phyloP scores from a whole-genome alignment of 2,329 filamentous ascomycete species.

The Hypoxylon sp. region DNA sequence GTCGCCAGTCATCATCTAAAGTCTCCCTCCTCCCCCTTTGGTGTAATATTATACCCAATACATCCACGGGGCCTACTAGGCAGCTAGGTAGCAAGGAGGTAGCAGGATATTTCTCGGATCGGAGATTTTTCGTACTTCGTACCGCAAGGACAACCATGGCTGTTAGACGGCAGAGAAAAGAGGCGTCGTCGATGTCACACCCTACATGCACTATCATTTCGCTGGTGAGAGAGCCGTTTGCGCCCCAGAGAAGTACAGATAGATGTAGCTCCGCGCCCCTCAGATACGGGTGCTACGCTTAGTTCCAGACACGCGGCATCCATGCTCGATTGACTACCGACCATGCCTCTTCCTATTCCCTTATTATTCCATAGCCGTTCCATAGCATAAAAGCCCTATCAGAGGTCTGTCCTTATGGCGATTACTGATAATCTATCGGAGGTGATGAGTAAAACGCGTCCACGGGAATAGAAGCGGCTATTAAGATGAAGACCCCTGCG shows the following conservation, averaged over 20 bases:
- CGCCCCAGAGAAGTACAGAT: background rate
- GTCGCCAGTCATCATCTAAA: constrained; percentile 12
- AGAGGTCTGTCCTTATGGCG: background rate
- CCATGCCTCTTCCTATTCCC: background rate
- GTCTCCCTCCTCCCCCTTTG: constrained; percentile 15
- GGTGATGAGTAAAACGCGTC: constrained; percentile 6
- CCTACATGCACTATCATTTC: background rate
- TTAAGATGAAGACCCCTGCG: constrained; percentile 23
- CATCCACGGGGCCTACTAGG: background rate
- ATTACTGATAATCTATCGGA: constrained; percentile 14
- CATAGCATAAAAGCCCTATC: constrained; percentile 8
- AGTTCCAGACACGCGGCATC: constrained; percentile 4
- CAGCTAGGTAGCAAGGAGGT: background rate
- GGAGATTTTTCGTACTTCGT: constrained; percentile 31
- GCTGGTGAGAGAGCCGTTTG: background rate
- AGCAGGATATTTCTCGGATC: constrained; percentile 28
- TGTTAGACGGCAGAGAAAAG: constrained; percentile 3
- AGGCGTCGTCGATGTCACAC: constrained; percentile 22
- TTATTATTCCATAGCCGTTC: background rate
- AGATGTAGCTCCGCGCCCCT: background rate
- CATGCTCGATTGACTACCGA: constrained; percentile 14
- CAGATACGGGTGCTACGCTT: background rate
- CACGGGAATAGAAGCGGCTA: constrained; percentile 30
- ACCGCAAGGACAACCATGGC: constrained; percentile 1
- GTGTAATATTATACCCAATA: constrained; percentile 10